Evolutionary conservation across 805 yeast genomes (phyloP), one percentile per base, ranked within the genome.

Genomic region (Yamadazyma phyllophila): DNA sequence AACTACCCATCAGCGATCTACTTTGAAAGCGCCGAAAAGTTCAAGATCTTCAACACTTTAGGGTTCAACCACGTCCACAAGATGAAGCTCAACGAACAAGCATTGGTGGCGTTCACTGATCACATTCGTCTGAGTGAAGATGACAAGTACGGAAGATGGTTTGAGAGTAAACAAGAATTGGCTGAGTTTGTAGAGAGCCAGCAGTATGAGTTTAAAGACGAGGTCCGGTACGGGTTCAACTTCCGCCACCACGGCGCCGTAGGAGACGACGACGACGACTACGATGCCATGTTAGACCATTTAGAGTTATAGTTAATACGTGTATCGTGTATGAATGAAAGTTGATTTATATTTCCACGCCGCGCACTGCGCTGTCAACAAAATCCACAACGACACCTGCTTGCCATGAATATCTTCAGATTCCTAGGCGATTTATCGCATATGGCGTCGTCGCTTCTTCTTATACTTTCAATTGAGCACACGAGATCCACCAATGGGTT

Each of bases 391-490:
- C 11, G 4, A 24, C 29, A 16, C 35, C 24, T 13, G 16, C 17
- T 12, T 26, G 56, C 37, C 51, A 71, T 72, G 77, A 72, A 71
- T 49, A 61, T 71, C 43, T 72, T 72, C 52, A 61, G 74, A 29
- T 58, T 72, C 41, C 46, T 65, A 30, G 96, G 92, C 26, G 99
- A 94, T 60, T 59, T 88, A 45, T 80, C 94, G 39, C 99, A 94
- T 62, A 68, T 88, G 63, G 81, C 85, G 13, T 83, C 95, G 55
- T 87, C 88, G 41, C 69, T 87, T 48, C 78, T 94, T 45, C 74
- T 94, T 52, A 70, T 92, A 41, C 83, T 81, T 44, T 80, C 89
- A 34, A 88, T 94, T 54, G 76, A 72, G 43, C 59, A 68, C 5
- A 77, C 85, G 45, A 73, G 72, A 49, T 83, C 95, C 6, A 82